Evolutionary conservation across 164 flowering plant genomes (phyloP).

Genomic region (Saururus chinensis): DNA sequence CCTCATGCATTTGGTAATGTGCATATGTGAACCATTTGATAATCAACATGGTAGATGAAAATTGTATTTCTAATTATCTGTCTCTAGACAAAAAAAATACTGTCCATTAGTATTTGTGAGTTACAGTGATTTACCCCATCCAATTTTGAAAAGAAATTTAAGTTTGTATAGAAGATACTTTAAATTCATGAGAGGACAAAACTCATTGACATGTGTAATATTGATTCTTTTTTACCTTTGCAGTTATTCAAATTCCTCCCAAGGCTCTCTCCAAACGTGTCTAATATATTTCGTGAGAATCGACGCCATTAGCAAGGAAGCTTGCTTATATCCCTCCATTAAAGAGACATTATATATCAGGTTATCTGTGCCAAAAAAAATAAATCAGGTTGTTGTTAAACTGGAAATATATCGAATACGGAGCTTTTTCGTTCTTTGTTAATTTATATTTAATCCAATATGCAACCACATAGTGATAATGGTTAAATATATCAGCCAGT

Average conservation of each 20-base stretch:
- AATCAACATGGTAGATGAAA: not conserved
- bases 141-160: not conserved
- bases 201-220: not conserved
- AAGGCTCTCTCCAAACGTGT: constrained; percentile 69
- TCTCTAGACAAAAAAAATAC: not conserved
- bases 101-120: not conserved
- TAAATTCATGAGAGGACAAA: not conserved
- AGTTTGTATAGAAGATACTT: not conserved
- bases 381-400: no score
- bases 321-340: not conserved
- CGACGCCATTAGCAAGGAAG: constrained; percentile 49
- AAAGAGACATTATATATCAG: no score
- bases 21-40: no score
- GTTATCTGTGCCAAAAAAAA: no score
- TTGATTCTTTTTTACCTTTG: constrained; percentile 5
- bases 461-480: no score
- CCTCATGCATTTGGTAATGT: no score
- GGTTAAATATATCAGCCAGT: no score
- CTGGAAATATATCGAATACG: no score
- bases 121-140: not conserved
- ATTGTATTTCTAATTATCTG: not conserved
- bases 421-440: no score
- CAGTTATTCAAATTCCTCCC: constrained; percentile 95
- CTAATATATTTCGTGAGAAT: constrained; percentile 75
- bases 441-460: no score